These are phyloP conservation scores for Fusarium ambrosium DNA, from an alignment of 2,329 filamentous ascomycete genomes.

Conservation along the genomic window DNA sequence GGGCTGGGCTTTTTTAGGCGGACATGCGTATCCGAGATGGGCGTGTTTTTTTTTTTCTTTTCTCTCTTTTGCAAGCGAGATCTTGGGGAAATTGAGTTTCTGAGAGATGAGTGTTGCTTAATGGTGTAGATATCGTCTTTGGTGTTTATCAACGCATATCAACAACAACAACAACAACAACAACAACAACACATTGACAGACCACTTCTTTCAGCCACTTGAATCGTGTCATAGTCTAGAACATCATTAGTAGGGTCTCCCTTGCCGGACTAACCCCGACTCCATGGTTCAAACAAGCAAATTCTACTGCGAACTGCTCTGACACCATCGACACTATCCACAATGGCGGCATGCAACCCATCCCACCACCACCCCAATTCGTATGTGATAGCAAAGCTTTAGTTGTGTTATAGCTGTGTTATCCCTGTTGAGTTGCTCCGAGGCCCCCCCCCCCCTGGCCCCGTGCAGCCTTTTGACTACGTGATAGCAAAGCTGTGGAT, in stretches of 20 bases:
- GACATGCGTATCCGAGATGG: not conserved
- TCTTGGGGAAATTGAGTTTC: not conserved
- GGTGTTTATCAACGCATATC: not conserved
- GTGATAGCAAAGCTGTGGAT: not conserved
- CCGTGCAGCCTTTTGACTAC: no score
- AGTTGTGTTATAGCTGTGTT: no score
- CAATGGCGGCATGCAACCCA: not conserved
- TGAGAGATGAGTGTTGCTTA: not conserved
- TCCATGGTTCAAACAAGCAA: not conserved
- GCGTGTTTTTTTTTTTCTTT: not conserved
- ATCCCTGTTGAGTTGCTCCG: no score
- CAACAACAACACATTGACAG: not conserved
- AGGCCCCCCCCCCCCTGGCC: no score
- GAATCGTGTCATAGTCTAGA: conserved; percentile 1
- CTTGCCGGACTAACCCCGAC: not conserved
- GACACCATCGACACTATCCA: conserved; percentile 2
- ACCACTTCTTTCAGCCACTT: not conserved
- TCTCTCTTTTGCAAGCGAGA: not conserved
- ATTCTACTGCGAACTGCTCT: not conserved
- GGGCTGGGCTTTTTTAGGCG: not conserved
- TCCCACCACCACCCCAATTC: not conserved
- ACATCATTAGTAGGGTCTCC: not conserved
- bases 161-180: not conserved
- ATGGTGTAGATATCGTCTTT: not conserved
- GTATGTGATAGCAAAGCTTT: not conserved